phyloP scores from a whole-genome alignment of 75 land plant genomes.

The Cryptomeria japonica region DNA sequence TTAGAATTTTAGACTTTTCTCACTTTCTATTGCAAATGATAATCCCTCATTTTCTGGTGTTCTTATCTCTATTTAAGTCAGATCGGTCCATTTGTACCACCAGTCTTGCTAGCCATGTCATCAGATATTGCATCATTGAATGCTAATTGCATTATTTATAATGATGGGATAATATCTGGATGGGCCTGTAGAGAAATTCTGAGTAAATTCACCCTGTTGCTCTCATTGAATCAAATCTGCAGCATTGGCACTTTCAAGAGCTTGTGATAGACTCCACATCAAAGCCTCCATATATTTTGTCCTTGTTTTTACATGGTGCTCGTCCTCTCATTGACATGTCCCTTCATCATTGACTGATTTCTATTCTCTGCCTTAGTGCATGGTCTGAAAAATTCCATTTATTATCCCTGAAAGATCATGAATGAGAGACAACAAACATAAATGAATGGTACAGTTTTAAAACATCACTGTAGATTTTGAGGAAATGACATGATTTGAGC shows the following conservation, averaged over 20 bases:
- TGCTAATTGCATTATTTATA: constrained; percentile 64
- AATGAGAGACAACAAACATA: too few relatives aligned
- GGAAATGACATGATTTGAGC: too few relatives aligned
- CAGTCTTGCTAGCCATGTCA: constrained; percentile 92
- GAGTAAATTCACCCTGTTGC: constrained; percentile 77
- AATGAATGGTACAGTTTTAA: too few relatives aligned
- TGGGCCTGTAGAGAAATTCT: constrained; percentile 54
- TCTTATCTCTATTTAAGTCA: constrained; percentile 84
- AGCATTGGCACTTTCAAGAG: constrained; percentile 54
- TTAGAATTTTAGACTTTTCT: too few relatives aligned
- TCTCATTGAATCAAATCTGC: constrained; percentile 85
- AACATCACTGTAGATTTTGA: too few relatives aligned
- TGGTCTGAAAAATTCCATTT: too few relatives aligned
- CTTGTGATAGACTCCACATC: constrained; percentile 36
- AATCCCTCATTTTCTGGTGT: constrained; percentile 89
- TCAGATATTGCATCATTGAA: constrained; percentile 88
- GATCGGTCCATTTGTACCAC: constrained; percentile 96
- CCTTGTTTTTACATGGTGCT: too few relatives aligned
- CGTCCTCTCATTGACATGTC: too few relatives aligned
- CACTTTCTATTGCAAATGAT: constrained; percentile 50
- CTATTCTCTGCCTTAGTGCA: too few relatives aligned
- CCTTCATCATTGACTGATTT: too few relatives aligned
- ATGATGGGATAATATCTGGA: constrained; percentile 60
- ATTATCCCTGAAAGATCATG: too few relatives aligned
- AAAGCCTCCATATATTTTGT: constrained; percentile 33